Conservation (phyloP, 1,284 basidiomycete genomes). For the Rhodotorula sp. region DNA sequence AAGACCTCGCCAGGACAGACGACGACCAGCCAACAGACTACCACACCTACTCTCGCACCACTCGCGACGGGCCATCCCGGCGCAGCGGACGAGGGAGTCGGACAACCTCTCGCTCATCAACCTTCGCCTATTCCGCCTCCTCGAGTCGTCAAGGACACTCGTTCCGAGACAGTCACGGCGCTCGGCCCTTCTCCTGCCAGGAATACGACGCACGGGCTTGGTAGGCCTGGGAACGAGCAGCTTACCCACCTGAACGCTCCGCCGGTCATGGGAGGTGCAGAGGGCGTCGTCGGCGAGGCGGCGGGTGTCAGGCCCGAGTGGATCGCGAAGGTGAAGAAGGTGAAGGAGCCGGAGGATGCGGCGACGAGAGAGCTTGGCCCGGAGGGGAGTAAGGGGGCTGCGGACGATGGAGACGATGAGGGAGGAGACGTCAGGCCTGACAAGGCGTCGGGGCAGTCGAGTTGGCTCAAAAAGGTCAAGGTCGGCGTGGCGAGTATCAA, state of each 20-base stretch:
- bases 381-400: neutral
- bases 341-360: neutral
- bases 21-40: neutral
- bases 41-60: neutral
- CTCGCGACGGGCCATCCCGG: neutral
- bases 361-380: neutral
- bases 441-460: conserved; percentile 6
- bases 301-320: conserved; percentile 26
- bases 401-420: neutral
- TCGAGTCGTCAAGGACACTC: conserved; percentile 4
- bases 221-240: conserved; percentile 4
- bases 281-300: conserved; percentile 30
- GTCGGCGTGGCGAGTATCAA: conserved; percentile 14
- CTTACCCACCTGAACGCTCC: conserved; percentile 3
- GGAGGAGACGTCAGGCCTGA: neutral
- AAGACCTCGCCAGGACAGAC: neutral
- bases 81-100: neutral
- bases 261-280: conserved; percentile 1
- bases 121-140: conserved; percentile 9
- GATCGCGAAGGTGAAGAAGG: conserved; percentile 15
- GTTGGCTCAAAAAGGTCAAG: conserved; percentile 15
- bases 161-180: conserved; percentile 6
- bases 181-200: neutral
- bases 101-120: neutral
- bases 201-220: conserved; percentile 10